Evolutionary conservation across 78 protist species (phyloP), one percentile per base, ranked within the genome.

Genomic region (Dictyostelium intermedium): DNA sequence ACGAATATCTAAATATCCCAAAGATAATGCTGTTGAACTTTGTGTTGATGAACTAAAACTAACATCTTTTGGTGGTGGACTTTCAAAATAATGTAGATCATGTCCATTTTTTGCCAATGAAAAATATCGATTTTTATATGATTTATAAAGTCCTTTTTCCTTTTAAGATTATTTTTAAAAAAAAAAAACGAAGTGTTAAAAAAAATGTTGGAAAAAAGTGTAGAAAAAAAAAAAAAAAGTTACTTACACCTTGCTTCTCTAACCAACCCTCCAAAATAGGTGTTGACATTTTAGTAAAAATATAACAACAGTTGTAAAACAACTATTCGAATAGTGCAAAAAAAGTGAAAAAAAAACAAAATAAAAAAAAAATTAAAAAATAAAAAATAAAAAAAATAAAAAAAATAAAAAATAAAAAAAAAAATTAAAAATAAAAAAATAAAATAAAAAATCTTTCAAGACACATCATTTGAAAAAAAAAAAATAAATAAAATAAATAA

Each of bases 81-180:
- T 11, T 69, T 89, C 94, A 70, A 61, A 89, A 50, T 89, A 89
- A 70, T 89, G 94, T 50, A 89, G 32, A 45, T 89, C 94, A 47
- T 39, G 70, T 70, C 79, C 87, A 89, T 78, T 80, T 23, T 76
- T 34, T 34, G 94, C 47, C 16, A 89, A 70, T 69, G 9, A 20
- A 50, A 89, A 89, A 35, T 27, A 89, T 89, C 94, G 80, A 32
- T 25, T 80, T 41, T 89, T 89, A 45, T 41, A 89, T 39, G 61
- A 34, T 80, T 70, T 89, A 47, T 70, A 32, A 16, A 89, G 14
- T n/a, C 94, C 94, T 69, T 80, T 89, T 16, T 89, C 94, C 66
- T 56, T 80, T 84, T 70, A 39, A 39, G 43, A 39, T 39, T 39
- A 39, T 39, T 39, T 39, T 39, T 39, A 39, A 39, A 39, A 39